These are phyloP conservation scores for Arthromyces matolae DNA, from an alignment of 768 basidiomycete genomes.

Conservation along the genomic window DNA sequence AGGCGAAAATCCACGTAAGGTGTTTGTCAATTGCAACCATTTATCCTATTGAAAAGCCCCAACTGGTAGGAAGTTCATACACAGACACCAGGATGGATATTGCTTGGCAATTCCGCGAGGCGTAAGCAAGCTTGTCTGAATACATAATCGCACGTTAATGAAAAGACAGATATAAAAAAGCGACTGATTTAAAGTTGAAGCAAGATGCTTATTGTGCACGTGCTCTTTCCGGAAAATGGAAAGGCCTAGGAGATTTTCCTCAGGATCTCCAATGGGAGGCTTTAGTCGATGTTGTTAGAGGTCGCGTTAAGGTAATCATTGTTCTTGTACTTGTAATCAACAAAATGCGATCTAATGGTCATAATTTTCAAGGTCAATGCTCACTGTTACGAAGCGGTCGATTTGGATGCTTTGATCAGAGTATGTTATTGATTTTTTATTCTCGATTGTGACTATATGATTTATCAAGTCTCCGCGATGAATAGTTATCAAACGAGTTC, in stretches of 20 bases:
- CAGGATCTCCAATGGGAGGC: constrained; percentile 76
- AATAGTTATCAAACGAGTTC: constrained; percentile 79
- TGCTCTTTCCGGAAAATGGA: constrained; percentile 45
- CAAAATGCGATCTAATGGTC: neutral
- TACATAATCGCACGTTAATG: too few relatives aligned
- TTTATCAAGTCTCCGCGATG: neutral
- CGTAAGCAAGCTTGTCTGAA: constrained; percentile 33
- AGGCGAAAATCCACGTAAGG: constrained; percentile 57
- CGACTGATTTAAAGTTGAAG: constrained; percentile 56
- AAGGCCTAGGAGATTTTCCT: constrained; percentile 55
- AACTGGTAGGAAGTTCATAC: constrained; percentile 38
- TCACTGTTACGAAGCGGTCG: constrained; percentile 60
- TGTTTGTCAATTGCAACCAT: neutral
- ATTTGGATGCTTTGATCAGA: constrained; percentile 67
- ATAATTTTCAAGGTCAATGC: constrained; percentile 40
- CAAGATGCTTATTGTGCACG: constrained; percentile 68
- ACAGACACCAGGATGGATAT: constrained; percentile 63
- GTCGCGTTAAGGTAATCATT: constrained; percentile 64
- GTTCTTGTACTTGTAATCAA: neutral
- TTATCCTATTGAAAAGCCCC: too few relatives aligned
- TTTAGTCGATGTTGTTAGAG: constrained; percentile 72
- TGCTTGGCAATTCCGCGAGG: constrained; percentile 63
- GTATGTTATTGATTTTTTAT: constrained; percentile 34
- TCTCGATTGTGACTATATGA: neutral
- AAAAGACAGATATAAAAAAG: constrained; percentile 64